A percentile compares a stretch with the other conserved stretches of the same genome.
These are phyloP conservation scores for Casuarina glauca DNA, from an alignment of 306 rosid species.

Conservation along the genomic window DNA sequence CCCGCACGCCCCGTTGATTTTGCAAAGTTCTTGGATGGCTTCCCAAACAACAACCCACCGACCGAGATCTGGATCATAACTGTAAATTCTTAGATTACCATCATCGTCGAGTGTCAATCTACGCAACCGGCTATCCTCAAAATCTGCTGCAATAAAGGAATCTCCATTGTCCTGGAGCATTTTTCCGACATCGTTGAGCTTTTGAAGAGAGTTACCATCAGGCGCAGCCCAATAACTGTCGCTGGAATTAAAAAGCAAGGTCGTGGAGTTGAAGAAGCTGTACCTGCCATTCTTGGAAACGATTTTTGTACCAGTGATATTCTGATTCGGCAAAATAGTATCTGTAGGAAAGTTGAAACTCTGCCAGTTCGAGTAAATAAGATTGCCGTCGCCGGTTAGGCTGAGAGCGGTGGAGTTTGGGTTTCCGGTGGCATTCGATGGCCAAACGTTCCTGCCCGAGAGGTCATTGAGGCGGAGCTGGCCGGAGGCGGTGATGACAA, in stretches of 20 bases:
- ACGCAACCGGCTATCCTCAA: slow-evolving; percentile 37
- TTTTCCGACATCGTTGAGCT: slow-evolving; percentile 36
- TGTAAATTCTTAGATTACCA: slow-evolving; percentile 66
- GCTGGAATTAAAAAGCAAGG: slow-evolving; percentile 28
- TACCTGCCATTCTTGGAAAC: slow-evolving; percentile 44
- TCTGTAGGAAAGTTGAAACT: slow-evolving; percentile 63
- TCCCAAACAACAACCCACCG: slow-evolving; percentile 68
- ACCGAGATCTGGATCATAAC: slow-evolving; percentile 34
- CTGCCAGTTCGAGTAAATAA: slow-evolving; percentile 48
- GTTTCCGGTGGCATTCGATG: not conserved
- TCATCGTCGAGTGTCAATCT: slow-evolving; percentile 63
- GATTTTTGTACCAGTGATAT: slow-evolving; percentile 15
- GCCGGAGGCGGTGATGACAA: slow-evolving; percentile 42
- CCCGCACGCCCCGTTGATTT: slow-evolving; percentile 57
- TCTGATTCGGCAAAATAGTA: slow-evolving; percentile 60
- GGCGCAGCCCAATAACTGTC: slow-evolving; percentile 24
- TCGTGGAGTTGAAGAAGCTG: slow-evolving; percentile 23
- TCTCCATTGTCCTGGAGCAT: slow-evolving; percentile 19
- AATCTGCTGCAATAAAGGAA: slow-evolving; percentile 49
- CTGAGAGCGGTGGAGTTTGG: slow-evolving; percentile 37
- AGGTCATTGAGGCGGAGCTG: slow-evolving; percentile 36
- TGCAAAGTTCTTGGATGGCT: slow-evolving; percentile 48
- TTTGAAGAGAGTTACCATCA: not conserved
- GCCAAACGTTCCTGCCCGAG: slow-evolving; percentile 28
- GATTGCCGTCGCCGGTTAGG: slow-evolving; percentile 41